phyloP scores from a whole-genome alignment of 768 basidiomycete species.

The Paxillus ammoniavirescens region DNA sequence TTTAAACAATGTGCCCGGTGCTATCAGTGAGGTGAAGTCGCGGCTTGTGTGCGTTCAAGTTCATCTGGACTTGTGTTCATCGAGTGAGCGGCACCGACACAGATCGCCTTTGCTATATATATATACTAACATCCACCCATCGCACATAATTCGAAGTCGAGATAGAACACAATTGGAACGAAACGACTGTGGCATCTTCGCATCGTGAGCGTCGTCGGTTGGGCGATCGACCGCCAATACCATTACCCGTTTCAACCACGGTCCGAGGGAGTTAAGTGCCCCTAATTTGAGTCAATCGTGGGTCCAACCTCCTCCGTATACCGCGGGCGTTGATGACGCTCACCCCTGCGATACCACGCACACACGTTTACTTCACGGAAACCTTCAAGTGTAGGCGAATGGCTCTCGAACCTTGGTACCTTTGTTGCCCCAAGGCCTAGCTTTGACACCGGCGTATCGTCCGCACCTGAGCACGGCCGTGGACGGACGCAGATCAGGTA shows the following conservation, averaged over 20 bases:
- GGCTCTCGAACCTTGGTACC: conserved; percentile 24
- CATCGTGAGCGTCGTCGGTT: conserved; percentile 89
- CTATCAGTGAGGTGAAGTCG: conserved; percentile 80
- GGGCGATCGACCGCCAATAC: conserved; percentile 78
- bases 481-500: conserved; percentile 10
- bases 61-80: conserved; percentile 73
- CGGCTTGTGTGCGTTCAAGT: conserved; percentile 81
- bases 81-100: conserved; percentile 14
- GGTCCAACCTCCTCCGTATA: neutral
- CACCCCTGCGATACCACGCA: no score
- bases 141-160: conserved; percentile 77
- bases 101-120: no score
- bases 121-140: neutral
- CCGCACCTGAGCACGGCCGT: neutral
- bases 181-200: conserved; percentile 80
- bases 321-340: neutral
- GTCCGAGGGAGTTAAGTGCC: conserved; percentile 14
- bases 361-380: neutral
- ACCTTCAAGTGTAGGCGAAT: conserved; percentile 8
- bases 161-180: conserved; percentile 95
- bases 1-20: conserved; percentile 55
- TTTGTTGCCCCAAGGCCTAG: conserved; percentile 22
- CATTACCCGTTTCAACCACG: conserved; percentile 7
- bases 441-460: conserved; percentile 9
- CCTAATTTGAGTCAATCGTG: neutral